Percentiles rank a stretch among this genome's conserved stretches.
Conservation (phyloP, 352 stramenopile species). For the Globisporangium apiculatum region DNA sequence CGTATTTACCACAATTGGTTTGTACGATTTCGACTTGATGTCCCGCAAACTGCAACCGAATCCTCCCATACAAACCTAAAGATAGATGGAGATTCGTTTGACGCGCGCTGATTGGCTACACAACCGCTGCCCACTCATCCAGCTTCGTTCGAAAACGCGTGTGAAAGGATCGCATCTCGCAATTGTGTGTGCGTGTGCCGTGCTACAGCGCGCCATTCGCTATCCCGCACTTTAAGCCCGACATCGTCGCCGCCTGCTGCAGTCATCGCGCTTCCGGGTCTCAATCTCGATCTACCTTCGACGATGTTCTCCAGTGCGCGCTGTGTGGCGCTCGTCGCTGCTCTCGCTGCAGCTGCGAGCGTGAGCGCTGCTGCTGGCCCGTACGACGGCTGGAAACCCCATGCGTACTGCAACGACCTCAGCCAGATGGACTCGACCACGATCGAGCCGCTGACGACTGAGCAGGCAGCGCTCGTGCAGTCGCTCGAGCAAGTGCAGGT, state of each 20-base stretch:
- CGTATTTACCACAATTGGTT: too few relatives aligned
- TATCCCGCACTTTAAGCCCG: neutral
- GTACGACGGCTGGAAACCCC: constrained; percentile 73
- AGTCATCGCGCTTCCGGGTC: neutral
- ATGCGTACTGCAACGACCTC: constrained; percentile 77
- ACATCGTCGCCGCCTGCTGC: neutral
- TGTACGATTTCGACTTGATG: too few relatives aligned
- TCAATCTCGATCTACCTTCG: neutral
- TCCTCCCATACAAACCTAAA: too few relatives aligned
- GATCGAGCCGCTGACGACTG: constrained; percentile 49
- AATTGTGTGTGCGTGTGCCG: neutral
- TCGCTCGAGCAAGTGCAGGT: constrained; percentile 81
- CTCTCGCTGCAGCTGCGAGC: constrained; percentile 5
- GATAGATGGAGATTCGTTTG: too few relatives aligned
- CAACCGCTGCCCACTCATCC: neutral
- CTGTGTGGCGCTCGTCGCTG: constrained; percentile 17
- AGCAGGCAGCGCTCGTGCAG: constrained; percentile 49
- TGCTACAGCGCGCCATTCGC: constrained; percentile 2
- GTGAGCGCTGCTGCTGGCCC: constrained; percentile 18
- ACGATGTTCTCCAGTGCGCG: constrained; percentile 12
- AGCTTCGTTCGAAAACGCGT: neutral
- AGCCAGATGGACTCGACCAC: constrained; percentile 44
- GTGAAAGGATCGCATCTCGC: too few relatives aligned
- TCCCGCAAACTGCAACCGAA: too few relatives aligned
- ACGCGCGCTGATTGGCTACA: too few relatives aligned